Percentiles rank a stretch among this genome's conserved stretches.
These are phyloP conservation scores for Macrocystidia cucumis DNA, from an alignment of 1,284 basidiomycete species.

Conservation along the genomic window DNA sequence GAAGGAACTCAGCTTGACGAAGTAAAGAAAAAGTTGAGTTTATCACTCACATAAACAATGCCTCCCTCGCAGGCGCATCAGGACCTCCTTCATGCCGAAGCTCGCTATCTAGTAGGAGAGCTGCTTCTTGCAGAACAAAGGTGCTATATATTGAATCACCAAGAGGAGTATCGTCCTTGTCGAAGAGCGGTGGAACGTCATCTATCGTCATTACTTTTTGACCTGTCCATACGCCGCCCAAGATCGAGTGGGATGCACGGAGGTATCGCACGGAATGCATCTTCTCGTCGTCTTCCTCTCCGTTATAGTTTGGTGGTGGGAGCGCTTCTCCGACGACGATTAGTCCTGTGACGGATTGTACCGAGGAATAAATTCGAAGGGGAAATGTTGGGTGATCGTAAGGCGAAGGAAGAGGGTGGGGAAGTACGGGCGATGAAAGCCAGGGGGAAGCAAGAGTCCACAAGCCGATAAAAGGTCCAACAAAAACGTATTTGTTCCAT, in stretches of 20 bases:
- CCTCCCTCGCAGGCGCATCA: constrained; percentile 34
- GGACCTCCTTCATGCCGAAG: constrained; percentile 27
- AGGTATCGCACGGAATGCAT: constrained; percentile 68
- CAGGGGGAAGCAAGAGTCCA: no score
- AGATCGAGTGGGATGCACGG: constrained; percentile 80
- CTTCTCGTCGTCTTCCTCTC: constrained; percentile 19
- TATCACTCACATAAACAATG: constrained; percentile 70
- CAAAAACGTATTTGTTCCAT: constrained; percentile 23
- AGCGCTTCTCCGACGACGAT: constrained; percentile 74
- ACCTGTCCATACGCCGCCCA: constrained; percentile 85
- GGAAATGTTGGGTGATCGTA: constrained; percentile 47
- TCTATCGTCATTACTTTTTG: constrained; percentile 35
- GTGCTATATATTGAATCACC: constrained; percentile 80
- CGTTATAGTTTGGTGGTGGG: constrained; percentile 23
- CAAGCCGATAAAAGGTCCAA: constrained; percentile 27
- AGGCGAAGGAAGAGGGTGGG: constrained; percentile 41
- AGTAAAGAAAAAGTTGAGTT: no score
- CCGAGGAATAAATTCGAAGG: constrained; percentile 64
- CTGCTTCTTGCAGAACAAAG: constrained; percentile 83
- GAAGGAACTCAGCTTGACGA: no score
- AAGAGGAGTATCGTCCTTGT: constrained; percentile 44
- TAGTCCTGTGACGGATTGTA: constrained; percentile 67
- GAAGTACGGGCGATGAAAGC: constrained; percentile 46
- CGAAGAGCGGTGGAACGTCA: constrained; percentile 32
- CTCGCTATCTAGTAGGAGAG: constrained; percentile 55